Conservation (phyloP, 2,329 filamentous ascomycete genomes). For the Plectosphaerella cucumerina region DNA sequence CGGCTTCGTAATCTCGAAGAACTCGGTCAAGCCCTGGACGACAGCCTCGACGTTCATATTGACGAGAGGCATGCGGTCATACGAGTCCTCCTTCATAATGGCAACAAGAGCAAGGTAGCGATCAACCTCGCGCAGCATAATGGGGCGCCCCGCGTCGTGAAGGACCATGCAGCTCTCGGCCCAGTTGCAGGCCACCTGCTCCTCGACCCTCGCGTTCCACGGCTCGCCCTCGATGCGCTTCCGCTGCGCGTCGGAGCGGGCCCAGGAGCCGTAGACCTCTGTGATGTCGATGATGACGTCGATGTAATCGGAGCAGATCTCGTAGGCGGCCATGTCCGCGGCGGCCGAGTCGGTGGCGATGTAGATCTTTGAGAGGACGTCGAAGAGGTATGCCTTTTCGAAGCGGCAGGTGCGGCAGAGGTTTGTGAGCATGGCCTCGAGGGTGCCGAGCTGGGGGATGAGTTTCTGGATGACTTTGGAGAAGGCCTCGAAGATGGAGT, state of each 20-base stretch:
- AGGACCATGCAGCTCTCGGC: constrained; percentile 67
- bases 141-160: constrained; percentile 58
- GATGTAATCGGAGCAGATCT: constrained; percentile 98
- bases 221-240: constrained; percentile 54
- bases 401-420: constrained; percentile 91
- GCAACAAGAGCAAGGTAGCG: constrained; percentile 77
- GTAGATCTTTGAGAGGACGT: constrained; percentile 97
- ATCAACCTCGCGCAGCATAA: constrained; percentile 66
- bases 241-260: constrained; percentile 50
- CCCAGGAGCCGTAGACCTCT: constrained; percentile 84
- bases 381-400: constrained; percentile 97
- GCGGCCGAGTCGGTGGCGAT: constrained; percentile 93
- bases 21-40: constrained; percentile 72
- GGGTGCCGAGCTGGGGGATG: constrained; percentile 85
- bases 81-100: constrained; percentile 81
- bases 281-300: constrained; percentile 97
- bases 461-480: constrained; percentile 98
- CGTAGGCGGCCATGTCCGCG: constrained; percentile 92
- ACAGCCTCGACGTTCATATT: constrained; percentile 85
- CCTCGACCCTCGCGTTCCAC: constrained; percentile 58
- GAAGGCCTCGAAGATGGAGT: constrained; percentile 97
- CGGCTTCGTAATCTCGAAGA: constrained; percentile 69
- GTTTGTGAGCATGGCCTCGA: constrained; percentile 92
- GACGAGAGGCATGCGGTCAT: constrained; percentile 78
- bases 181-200: constrained; percentile 62